Conservation (phyloP, 2,329 filamentous ascomycete genomes). For the Trichocomaceae sp. region DNA sequence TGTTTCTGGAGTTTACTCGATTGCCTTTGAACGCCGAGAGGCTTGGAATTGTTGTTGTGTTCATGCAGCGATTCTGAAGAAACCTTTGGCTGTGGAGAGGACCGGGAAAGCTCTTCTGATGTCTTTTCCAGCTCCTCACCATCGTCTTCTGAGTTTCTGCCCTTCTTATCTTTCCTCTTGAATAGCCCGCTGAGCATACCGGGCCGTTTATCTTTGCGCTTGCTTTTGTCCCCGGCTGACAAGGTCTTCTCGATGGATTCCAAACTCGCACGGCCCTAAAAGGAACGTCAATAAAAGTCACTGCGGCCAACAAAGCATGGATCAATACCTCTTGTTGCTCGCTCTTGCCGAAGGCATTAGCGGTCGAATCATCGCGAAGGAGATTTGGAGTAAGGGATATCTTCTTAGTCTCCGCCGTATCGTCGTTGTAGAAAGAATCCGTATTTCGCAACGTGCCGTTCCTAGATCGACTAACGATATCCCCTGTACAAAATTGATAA, state of each 20-base stretch:
- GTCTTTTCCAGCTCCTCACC: slow-evolving; percentile 51
- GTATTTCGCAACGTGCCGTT: slow-evolving; percentile 86
- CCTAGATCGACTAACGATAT: slow-evolving; percentile 52
- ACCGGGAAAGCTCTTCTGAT: slow-evolving; percentile 52
- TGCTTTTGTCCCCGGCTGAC: slow-evolving; percentile 55
- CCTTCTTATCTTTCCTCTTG: slow-evolving; percentile 59
- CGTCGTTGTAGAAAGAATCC: slow-evolving; percentile 96
- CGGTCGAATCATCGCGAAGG: slow-evolving; percentile 66
- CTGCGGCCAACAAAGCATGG: not conserved
- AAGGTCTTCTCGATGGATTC: slow-evolving; percentile 68
- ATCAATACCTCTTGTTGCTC: slow-evolving; percentile 36
- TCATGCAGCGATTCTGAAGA: slow-evolving; percentile 39
- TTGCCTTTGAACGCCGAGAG: slow-evolving; percentile 46
- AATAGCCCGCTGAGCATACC: slow-evolving; percentile 66
- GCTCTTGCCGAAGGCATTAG: slow-evolving; percentile 16
- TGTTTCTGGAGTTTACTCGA: slow-evolving; percentile 67
- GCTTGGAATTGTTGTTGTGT: slow-evolving; percentile 25
- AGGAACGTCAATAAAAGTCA: not conserved
- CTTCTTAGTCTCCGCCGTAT: slow-evolving; percentile 90
- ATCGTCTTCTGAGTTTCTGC: slow-evolving; percentile 42
- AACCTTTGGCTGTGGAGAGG: slow-evolving; percentile 39
- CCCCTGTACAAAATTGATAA: slow-evolving; percentile 22
- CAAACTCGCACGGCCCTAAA: slow-evolving; percentile 58
- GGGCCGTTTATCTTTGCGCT: slow-evolving; percentile 65
- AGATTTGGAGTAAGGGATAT: slow-evolving; percentile 93